Evolutionary conservation across 148 eudicot species (phyloP), one percentile per base, ranked within the genome.

Genomic region (Cornus florida): DNA sequence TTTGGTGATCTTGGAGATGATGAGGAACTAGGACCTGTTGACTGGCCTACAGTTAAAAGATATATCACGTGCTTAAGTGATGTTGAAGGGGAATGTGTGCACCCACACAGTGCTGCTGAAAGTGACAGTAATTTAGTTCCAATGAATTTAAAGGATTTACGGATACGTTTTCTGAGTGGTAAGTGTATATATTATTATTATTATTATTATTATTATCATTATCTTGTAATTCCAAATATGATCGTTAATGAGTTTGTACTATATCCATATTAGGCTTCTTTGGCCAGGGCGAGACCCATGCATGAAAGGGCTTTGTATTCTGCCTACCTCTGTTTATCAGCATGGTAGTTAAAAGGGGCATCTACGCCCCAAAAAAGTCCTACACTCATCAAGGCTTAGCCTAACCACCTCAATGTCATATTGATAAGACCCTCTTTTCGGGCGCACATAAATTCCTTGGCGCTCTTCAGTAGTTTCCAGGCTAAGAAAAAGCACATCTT

Each of bases 21-120:
- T 81, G 99, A 95, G 78, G 99, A 95, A 82, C 83, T 95, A 68
- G 99, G 97, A 75, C 99, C 98, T 84, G 93, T 89, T 79, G 98
- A 95, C 73, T 95, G 98, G 98, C 87, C 89, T 57, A 89, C 97
- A 75, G 97, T 95, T 79, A 93, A 89, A 83, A 82, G 84, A 83
- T 87, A 93, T 80, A 95, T 95, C 60, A 85, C 86, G 74, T 78
- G 91, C 86, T 82, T 95, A 78, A 86, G 85, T 75, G 91, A 83
- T 69, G 69, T 89, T 72, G 94, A 89, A 53, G 97, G 91, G 68
- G 97, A 93, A 71, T 78, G 81, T 16, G 76, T 78, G 74, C 97
- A 95, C 76, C 94, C 97, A 13, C 93, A 95, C 83, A 86, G 81
- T 78, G 85, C 53, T 67, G 73, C 94, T 22, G 88, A 82, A 59